phyloP scores from a whole-genome alignment of 2,329 filamentous ascomycete genomes.

The Cordyceps fumosorosea region DNA sequence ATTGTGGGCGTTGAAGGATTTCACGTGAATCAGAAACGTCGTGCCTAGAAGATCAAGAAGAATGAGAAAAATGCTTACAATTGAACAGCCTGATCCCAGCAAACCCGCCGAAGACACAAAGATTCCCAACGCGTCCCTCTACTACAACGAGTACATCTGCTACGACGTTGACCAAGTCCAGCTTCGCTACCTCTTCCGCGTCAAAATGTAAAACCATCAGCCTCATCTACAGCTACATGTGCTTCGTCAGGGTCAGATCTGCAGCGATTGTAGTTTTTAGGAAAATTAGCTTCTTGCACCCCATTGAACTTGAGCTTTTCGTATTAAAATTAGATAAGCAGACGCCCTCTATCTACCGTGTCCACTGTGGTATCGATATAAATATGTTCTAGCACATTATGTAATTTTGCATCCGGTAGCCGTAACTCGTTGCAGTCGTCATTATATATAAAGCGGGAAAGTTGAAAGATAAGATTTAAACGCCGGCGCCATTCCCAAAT shows the following conservation, averaged over 20 bases:
- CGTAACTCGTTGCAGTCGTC: neutral
- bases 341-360: neutral
- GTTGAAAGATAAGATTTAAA: constrained; percentile 16
- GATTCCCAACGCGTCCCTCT: constrained; percentile 39
- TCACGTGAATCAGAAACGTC: neutral
- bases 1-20: neutral
- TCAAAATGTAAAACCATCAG: constrained; percentile 38
- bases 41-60: neutral
- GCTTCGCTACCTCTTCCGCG: constrained; percentile 61
- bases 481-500: constrained; percentile 26
- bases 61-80: neutral
- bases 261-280: neutral
- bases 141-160: constrained; percentile 69
- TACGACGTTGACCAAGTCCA: constrained; percentile 66
- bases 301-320: neutral
- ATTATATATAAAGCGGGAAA: neutral
- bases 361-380: neutral
- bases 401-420: neutral
- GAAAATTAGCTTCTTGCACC: neutral
- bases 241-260: neutral
- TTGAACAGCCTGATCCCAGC: constrained; percentile 41
- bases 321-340: neutral
- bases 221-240: neutral
- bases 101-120: constrained; percentile 42
- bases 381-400: neutral